These are phyloP conservation scores for Suillus subluteus DNA, from an alignment of 768 basidiomycete species.

Conservation along the genomic window DNA sequence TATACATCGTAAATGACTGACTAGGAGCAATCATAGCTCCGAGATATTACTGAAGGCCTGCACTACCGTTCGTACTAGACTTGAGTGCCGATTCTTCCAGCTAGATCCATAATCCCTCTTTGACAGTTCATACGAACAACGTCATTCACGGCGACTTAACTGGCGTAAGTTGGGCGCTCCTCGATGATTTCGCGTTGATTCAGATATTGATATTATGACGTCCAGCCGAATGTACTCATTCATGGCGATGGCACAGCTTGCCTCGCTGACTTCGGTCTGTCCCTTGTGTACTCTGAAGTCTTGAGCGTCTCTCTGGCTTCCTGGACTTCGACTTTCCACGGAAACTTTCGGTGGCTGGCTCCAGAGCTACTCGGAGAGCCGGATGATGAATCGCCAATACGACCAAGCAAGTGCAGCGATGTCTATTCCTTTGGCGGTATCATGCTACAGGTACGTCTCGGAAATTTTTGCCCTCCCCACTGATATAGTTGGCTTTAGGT, in stretches of 20 bases:
- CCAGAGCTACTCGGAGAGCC: constrained; percentile 33
- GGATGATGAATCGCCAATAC: neutral
- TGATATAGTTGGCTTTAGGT: neutral
- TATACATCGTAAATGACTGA: neutral
- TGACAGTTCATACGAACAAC: constrained; percentile 2
- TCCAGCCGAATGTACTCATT: constrained; percentile 31
- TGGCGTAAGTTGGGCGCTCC: constrained; percentile 3
- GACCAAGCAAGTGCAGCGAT: constrained; percentile 32
- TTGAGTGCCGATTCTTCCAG: neutral
- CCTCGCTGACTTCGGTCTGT: constrained; percentile 49
- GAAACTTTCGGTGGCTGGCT: constrained; percentile 45
- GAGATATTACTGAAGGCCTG: neutral
- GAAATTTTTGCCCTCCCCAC: constrained; percentile 31
- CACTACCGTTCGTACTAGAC: neutral
- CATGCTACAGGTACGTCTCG: constrained; percentile 19
- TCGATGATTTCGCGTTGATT: neutral
- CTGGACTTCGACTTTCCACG: constrained; percentile 28
- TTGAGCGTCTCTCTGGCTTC: constrained; percentile 22
- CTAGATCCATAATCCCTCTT: neutral
- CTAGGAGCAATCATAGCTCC: neutral
- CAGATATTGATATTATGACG: neutral
- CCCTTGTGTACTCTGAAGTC: constrained; percentile 41
- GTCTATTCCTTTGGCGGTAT: constrained; percentile 49
- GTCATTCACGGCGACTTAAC: constrained; percentile 15
- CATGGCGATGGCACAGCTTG: constrained; percentile 41